Conservation (phyloP, 2,329 filamentous ascomycete genomes). For the Setomelanomma holmii region DNA sequence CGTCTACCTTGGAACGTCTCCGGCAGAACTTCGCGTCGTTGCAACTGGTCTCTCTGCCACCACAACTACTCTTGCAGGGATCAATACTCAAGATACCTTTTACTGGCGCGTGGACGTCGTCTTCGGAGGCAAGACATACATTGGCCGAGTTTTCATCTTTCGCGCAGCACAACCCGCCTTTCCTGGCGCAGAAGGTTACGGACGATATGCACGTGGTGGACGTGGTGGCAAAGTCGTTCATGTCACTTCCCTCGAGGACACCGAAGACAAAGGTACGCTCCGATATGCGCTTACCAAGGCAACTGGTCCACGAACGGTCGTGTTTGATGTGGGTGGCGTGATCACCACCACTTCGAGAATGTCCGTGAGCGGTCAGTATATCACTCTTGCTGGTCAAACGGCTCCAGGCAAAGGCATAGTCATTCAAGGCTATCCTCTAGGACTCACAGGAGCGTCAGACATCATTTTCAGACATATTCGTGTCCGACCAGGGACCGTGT, state of each 20-base stretch:
- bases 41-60: neutral
- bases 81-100: neutral
- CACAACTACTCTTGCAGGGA: neutral
- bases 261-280: conserved; percentile 40
- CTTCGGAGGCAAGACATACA: conserved; percentile 16
- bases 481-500: conserved; percentile 40
- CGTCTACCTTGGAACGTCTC: conserved; percentile 30
- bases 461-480: conserved; percentile 29
- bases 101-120: conserved; percentile 31
- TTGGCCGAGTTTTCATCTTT: conserved; percentile 40
- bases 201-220: conserved; percentile 46
- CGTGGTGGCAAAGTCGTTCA: conserved; percentile 48
- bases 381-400: conserved; percentile 26
- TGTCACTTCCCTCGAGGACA: conserved; percentile 48
- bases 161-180: conserved; percentile 46
- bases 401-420: conserved; percentile 27
- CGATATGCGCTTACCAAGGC: conserved; percentile 44
- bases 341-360: conserved; percentile 25
- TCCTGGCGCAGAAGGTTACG: conserved; percentile 49
- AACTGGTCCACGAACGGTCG: conserved; percentile 21
- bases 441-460: conserved; percentile 41
- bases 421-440: conserved; percentile 40
- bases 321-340: conserved; percentile 26
- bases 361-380: conserved; percentile 19
- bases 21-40: conserved; percentile 25